Base-by-base conservation (phyloP, 805 yeast genomes). In the Jamesozyma gamospora region DNA sequence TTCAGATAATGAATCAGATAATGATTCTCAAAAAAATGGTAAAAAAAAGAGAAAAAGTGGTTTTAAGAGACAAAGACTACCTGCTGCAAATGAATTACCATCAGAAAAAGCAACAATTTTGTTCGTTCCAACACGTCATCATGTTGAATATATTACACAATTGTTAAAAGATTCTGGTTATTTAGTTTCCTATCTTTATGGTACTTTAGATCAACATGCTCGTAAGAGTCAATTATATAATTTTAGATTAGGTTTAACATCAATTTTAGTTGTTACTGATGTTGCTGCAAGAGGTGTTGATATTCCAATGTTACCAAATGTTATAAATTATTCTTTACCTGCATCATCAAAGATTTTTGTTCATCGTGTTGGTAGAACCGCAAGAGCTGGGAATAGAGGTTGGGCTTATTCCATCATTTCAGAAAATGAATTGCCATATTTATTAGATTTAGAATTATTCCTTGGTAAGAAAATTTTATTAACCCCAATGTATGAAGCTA, bases 201-300 rank as follows among this genome's bases (percentile, higher is more conserved):
- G 99, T 61, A 74, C 96, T 1, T 70, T 92, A 45, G 97, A 92
- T 63, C 98, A 92, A 58, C 80, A 77, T 51, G 98, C 98, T 1
- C 80, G 99, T 71, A 79, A 80, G 44, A 80, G 82, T 50, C 97
- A 92, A 58, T 66, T 92, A 37, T 72, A 80, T 54, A 79, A 86
- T 50, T 92, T 92, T 63, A 70, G 95, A 51, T 68, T 79, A 1
- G 98, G 96, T 1, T 67, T 82, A 34, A 77, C 96, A 4, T 77
- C 83, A 25, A 60, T 92, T n/a, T 63, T 92, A 58, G 96, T 92
- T 9, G 99, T 92, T 40, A 92, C 98, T 1, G 98, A 92, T 69
- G 97, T 85, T 47, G 95, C 95, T 19, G 98, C 98, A 2, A 80
- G 98, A 69, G 98, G 98, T 78, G 87, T 92, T 45, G 99, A 94